A percentile compares a stretch with the other conserved stretches of the same genome.
phyloP scores from a whole-genome alignment of 495 filamentous ascomycete genomes.

The Terfezia claveryi region DNA sequence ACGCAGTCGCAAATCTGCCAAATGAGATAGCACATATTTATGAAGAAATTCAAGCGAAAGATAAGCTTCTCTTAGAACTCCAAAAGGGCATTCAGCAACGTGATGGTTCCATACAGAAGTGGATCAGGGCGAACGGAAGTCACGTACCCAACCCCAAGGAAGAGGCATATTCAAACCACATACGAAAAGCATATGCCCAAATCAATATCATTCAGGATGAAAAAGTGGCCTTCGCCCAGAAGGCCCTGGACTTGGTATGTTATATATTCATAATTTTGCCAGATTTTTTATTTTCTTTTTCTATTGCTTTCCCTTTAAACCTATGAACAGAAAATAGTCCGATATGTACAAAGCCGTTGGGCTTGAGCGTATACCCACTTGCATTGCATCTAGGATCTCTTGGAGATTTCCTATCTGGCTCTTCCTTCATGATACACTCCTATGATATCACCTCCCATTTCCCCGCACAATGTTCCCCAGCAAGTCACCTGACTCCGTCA shows the following conservation, averaged over 20 bases:
- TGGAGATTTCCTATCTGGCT: no score
- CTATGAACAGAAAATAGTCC: neutral
- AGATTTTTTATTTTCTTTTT: neutral
- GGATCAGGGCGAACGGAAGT: conserved; percentile 62
- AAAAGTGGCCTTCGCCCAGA: conserved; percentile 60
- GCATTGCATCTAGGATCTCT: no score
- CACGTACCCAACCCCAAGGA: conserved; percentile 65
- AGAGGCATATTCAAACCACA: conserved; percentile 43
- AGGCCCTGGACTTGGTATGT: conserved; percentile 41
- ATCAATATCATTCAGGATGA: conserved; percentile 62
- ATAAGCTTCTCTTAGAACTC: conserved; percentile 53
- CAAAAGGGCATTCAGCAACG: conserved; percentile 48
- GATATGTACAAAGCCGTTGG: neutral
- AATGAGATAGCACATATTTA: conserved; percentile 80
- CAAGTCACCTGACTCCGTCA: no score
- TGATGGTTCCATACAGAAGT: conserved; percentile 71
- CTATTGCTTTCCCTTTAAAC: neutral
- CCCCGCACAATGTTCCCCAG: no score
- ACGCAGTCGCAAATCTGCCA: conserved; percentile 59
- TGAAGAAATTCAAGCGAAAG: conserved; percentile 85
- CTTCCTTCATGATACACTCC: no score
- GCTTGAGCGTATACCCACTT: no score
- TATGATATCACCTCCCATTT: no score
- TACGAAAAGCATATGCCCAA: conserved; percentile 46
- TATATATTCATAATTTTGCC: neutral